phyloP scores from a whole-genome alignment of 2,329 filamentous ascomycete genomes.

The Diaporthe citri region DNA sequence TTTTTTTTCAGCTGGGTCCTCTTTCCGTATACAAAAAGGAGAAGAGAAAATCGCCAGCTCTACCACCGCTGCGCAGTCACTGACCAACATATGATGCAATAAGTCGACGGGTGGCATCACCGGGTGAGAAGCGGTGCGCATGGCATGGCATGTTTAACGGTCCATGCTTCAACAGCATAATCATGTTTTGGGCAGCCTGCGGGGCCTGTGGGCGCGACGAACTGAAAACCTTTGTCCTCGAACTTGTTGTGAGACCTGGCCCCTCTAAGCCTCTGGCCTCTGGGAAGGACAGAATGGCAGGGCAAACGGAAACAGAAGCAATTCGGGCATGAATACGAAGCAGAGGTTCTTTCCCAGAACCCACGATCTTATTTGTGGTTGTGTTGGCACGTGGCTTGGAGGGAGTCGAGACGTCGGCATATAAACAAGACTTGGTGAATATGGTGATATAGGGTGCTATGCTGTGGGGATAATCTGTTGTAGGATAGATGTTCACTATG shows the following conservation, averaged over 20 bases:
- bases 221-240: not conserved
- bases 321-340: not conserved
- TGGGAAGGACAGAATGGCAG: not conserved
- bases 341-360: not conserved
- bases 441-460: not conserved
- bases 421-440: not conserved
- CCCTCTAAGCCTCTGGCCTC: not conserved
- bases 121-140: not conserved
- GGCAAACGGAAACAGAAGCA: not conserved
- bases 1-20: not conserved
- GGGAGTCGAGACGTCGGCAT: not conserved
- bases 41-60: not conserved
- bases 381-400: not conserved
- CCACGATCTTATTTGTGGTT: not conserved
- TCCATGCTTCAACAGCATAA: not conserved
- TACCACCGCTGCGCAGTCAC: not conserved
- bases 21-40: not conserved
- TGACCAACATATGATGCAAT: not conserved
- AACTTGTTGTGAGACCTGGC: not conserved
- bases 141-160: not conserved
- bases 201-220: not conserved
- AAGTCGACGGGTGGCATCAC: not conserved
- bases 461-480: not conserved
- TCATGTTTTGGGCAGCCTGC: not conserved
- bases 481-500: no score